Percentiles rank a stretch among this genome's conserved stretches.
Evolutionary conservation across 257 asterid species (phyloP).

Genomic region (Lithospermum erythrorhizon): DNA sequence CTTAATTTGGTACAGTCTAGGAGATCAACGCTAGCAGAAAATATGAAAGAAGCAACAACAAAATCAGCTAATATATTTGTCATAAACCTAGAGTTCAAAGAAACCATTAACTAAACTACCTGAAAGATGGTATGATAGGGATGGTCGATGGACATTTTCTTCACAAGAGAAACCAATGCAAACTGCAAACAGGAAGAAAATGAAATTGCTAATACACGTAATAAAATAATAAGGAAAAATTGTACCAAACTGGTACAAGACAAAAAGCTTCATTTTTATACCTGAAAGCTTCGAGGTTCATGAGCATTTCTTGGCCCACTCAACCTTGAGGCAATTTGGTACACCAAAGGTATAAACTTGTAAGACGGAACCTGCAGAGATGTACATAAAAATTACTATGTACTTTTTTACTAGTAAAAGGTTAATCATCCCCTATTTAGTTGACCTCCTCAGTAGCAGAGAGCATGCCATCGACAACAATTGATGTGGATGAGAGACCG

Average conservation of each 20-base stretch:
- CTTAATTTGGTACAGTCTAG: background rate
- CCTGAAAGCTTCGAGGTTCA: slow-evolving; percentile 84
- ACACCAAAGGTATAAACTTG: slow-evolving; percentile 77
- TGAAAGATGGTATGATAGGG: slow-evolving; percentile 95
- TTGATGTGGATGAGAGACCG: slow-evolving; percentile 59
- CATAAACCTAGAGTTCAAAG: no score
- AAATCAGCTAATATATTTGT: no score
- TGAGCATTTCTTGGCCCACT: slow-evolving; percentile 65
- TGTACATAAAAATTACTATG: background rate
- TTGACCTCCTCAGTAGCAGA: slow-evolving; percentile 65
- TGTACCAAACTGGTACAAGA: slow-evolving; percentile 3
- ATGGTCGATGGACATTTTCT: slow-evolving; percentile 88
- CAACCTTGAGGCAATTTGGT: slow-evolving; percentile 96
- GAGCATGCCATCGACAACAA: slow-evolving; percentile 66
- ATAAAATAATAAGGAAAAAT: background rate
- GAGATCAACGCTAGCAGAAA: no score
- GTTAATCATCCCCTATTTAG: background rate
- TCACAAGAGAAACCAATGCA: slow-evolving; percentile 85
- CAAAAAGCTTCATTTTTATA: slow-evolving; percentile 13
- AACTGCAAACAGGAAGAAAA: slow-evolving; percentile 35
- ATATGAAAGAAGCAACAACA: background rate
- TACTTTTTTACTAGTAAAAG: background rate
- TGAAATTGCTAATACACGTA: background rate
- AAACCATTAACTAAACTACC: slow-evolving; percentile 26
- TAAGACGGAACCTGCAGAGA: slow-evolving; percentile 73